Percentiles rank a stretch among this genome's conserved stretches.
phyloP scores from a whole-genome alignment of 495 filamentous ascomycete genomes.

The Tuber magnatum region DNA sequence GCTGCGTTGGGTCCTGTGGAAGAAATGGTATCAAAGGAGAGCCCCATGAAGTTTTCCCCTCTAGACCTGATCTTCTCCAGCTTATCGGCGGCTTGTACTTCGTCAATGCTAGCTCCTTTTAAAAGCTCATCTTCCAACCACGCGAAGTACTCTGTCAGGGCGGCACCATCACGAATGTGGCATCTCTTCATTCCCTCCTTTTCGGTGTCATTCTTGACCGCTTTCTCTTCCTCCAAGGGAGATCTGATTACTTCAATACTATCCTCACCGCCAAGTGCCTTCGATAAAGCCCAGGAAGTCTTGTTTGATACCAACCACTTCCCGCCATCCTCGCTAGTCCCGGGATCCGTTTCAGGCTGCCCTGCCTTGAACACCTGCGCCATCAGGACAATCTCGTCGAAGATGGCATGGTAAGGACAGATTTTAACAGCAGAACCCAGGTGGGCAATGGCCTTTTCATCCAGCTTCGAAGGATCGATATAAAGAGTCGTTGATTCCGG shows the following conservation, averaged over 20 bases:
- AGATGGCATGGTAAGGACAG: constrained; percentile 78
- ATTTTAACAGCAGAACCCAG: constrained; percentile 62
- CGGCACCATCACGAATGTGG: constrained; percentile 90
- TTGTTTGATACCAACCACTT: constrained; percentile 86
- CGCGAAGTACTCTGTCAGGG: constrained; percentile 85
- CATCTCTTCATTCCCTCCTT: constrained; percentile 88
- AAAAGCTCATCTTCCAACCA: constrained; percentile 89
- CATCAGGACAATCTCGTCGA: constrained; percentile 64
- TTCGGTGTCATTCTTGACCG: constrained; percentile 92
- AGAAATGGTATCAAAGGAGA: constrained; percentile 94
- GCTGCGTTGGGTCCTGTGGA: constrained; percentile 92
- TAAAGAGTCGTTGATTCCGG: constrained; percentile 75
- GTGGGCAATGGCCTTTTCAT: constrained; percentile 59
- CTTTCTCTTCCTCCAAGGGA: constrained; percentile 87
- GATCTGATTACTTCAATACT: constrained; percentile 80
- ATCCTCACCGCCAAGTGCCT: constrained; percentile 79
- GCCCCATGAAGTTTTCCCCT: constrained; percentile 75
- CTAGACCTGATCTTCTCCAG: constrained; percentile 74
- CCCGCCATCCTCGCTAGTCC: constrained; percentile 42
- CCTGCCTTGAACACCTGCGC: constrained; percentile 45
- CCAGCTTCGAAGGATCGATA: constrained; percentile 71
- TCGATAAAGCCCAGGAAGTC: constrained; percentile 86
- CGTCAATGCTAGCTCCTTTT: constrained; percentile 62
- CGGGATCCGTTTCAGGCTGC: constrained; percentile 42
- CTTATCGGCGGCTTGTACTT: constrained; percentile 85